These are phyloP conservation scores for Debaryomyces sp. DNA, from an alignment of 1,139 yeast species.

Conservation along the genomic window DNA sequence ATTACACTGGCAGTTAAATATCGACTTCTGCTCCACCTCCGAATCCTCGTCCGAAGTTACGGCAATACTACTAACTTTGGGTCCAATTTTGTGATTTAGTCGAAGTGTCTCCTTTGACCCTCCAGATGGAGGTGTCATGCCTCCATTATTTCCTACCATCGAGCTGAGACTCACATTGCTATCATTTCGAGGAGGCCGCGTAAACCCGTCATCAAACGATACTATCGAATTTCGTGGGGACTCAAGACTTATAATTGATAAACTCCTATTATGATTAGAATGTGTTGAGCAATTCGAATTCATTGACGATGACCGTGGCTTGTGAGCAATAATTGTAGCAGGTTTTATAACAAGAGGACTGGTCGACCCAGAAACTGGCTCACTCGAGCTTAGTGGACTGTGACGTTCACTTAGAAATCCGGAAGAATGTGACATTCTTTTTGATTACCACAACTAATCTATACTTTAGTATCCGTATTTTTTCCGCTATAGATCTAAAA, in stretches of 20 bases:
- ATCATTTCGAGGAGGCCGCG: slow-evolving; percentile 35
- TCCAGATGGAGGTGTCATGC: not conserved
- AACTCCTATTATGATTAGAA: slow-evolving; percentile 30
- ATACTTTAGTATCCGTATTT: not conserved
- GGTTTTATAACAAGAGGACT: slow-evolving; percentile 29
- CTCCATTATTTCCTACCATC: slow-evolving; percentile 9
- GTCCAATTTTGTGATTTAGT: not conserved
- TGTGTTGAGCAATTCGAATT: slow-evolving; percentile 35
- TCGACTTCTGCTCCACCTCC: slow-evolving; percentile 23
- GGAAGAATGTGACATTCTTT: slow-evolving; percentile 10
- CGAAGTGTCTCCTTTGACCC: not conserved
- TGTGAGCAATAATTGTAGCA: slow-evolving; percentile 16
- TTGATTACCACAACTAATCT: not conserved
- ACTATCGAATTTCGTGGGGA: slow-evolving; percentile 48
- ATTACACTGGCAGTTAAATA: not conserved
- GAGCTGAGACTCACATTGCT: slow-evolving; percentile 35
- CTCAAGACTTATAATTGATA: slow-evolving; percentile 43
- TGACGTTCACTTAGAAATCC: slow-evolving; percentile 22
- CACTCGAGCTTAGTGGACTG: slow-evolving; percentile 20
- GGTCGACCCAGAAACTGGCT: slow-evolving; percentile 20
- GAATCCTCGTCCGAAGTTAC: slow-evolving; percentile 41
- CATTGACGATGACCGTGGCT: slow-evolving; percentile 39
- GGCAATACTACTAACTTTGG: slow-evolving; percentile 19
- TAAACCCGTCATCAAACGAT: slow-evolving; percentile 38
- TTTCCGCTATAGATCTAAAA: not conserved